A percentile compares a stretch with the other conserved stretches of the same genome.
These are phyloP conservation scores for Chaetomium sp. DNA, from an alignment of 2,329 filamentous ascomycete species.

Conservation along the genomic window DNA sequence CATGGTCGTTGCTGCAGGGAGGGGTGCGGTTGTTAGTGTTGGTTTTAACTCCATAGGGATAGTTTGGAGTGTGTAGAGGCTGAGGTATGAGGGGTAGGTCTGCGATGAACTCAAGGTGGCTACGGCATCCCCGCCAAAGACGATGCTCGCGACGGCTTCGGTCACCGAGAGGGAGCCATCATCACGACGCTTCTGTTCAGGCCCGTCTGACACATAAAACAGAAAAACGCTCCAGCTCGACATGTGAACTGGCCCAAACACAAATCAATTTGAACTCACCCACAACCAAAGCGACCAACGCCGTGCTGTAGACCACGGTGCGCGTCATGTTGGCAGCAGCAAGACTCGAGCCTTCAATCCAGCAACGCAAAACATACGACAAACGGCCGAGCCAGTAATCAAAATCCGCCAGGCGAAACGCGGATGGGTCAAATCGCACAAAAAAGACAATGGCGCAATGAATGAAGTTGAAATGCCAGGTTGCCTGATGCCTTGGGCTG, in stretches of 20 bases:
- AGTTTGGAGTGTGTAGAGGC: background rate
- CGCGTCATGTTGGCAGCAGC: constrained; percentile 45
- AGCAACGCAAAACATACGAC: background rate
- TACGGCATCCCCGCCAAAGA: background rate
- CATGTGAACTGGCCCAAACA: background rate
- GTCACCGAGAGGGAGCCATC: background rate
- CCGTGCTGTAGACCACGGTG: constrained; percentile 47
- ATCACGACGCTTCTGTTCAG: background rate
- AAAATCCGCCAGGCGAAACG: background rate
- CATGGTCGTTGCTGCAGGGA: constrained; percentile 64
- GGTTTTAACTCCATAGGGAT: background rate
- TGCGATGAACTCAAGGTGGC: background rate
- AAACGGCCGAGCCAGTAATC: background rate
- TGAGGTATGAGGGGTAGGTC: background rate
- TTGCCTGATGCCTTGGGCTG: constrained; percentile 1
- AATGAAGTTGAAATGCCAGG: background rate
- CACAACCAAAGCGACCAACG: constrained; percentile 47
- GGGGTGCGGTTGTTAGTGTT: background rate
- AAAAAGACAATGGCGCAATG: background rate
- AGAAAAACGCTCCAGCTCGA: background rate
- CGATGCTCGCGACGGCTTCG: background rate
- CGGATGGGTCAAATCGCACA: background rate
- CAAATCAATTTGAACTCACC: constrained; percentile 42
- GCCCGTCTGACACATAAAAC: background rate
- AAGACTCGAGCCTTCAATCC: background rate